Evolutionary conservation across 2,329 filamentous ascomycete species (phyloP).

Genomic region (Cercospora sesami): DNA sequence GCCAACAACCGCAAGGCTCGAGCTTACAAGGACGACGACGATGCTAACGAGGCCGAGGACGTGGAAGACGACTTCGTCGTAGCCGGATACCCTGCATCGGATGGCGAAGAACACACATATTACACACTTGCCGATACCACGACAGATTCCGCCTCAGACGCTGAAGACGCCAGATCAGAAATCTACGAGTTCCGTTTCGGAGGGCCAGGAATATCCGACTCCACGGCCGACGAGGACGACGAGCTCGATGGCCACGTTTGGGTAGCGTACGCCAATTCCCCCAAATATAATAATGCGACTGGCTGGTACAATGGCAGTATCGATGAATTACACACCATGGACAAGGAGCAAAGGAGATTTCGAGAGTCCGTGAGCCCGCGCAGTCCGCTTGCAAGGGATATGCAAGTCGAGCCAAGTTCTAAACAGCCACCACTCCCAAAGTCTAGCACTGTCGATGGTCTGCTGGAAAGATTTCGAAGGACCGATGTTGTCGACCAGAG

Average conservation of each 20-base stretch:
- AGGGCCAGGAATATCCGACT: slow-evolving; percentile 21
- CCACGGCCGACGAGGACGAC: slow-evolving; percentile 28
- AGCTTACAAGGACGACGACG: slow-evolving; percentile 33
- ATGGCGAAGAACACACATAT: slow-evolving; percentile 37
- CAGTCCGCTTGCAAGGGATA: slow-evolving; percentile 17
- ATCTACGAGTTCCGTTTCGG: slow-evolving; percentile 36
- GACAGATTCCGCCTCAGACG: slow-evolving; percentile 32
- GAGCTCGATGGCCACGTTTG: slow-evolving; percentile 23
- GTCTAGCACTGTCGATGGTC: slow-evolving; percentile 17
- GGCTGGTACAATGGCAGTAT: slow-evolving; percentile 39
- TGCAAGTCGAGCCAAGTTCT: neutral
- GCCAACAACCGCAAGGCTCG: slow-evolving; percentile 36
- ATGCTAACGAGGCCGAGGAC: slow-evolving; percentile 28
- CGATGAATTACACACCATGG: slow-evolving; percentile 31
- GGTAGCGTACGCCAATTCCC: slow-evolving; percentile 21
- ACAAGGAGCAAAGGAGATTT: slow-evolving; percentile 11
- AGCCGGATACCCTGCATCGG: slow-evolving; percentile 33
- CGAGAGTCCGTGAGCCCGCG: slow-evolving; percentile 21
- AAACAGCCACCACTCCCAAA: slow-evolving; percentile 1
- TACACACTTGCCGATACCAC: slow-evolving; percentile 37
- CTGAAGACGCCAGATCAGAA: slow-evolving; percentile 30
- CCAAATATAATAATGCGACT: slow-evolving; percentile 33
- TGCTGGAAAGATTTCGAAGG: slow-evolving; percentile 21
- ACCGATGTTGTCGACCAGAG: slow-evolving; percentile 24
- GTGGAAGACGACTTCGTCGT: slow-evolving; percentile 35